A percentile compares a stretch with the other conserved stretches of the same genome.
Evolutionary conservation across 2,329 filamentous ascomycete genomes (phyloP).

Genomic region (Penicillium sp.): DNA sequence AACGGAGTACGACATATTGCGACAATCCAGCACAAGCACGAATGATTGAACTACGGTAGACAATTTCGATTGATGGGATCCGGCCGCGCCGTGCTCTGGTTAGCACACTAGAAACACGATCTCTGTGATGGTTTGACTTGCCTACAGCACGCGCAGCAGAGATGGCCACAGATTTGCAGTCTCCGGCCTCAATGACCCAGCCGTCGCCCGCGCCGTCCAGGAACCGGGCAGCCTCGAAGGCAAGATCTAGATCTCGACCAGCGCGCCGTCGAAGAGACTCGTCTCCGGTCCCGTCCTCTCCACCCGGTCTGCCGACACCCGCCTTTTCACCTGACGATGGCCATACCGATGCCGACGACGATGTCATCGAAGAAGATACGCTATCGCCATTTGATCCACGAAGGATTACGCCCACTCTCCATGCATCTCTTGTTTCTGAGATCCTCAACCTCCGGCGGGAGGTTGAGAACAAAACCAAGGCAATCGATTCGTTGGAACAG

Average conservation of each 20-base stretch:
- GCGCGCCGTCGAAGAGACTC: conserved; percentile 67
- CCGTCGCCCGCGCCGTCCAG: conserved; percentile 68
- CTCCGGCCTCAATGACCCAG: conserved; percentile 58
- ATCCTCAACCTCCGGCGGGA: conserved; percentile 86
- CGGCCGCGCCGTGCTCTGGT: conserved; percentile 27
- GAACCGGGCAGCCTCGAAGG: conserved; percentile 21
- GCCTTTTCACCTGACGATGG: conserved; percentile 43
- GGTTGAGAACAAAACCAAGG: conserved; percentile 83
- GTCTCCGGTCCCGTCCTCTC: conserved; percentile 67
- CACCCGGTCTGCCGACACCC: conserved; percentile 57
- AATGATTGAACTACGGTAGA: conserved; percentile 26
- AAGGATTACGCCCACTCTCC: conserved; percentile 90
- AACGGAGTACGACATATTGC: neutral
- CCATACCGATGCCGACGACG: conserved; percentile 40
- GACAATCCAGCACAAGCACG: conserved; percentile 4
- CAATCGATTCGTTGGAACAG: conserved; percentile 83
- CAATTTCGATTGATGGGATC: conserved; percentile 21
- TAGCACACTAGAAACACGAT: conserved; percentile 21
- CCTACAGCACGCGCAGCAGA: conserved; percentile 14
- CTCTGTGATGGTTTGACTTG: conserved; percentile 22
- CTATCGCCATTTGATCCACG: conserved; percentile 82
- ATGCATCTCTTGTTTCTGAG: conserved; percentile 92
- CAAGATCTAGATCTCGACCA: conserved; percentile 58
- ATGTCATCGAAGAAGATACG: conserved; percentile 60
- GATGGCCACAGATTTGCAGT: conserved; percentile 52